Evolutionary conservation across 768 basidiomycete species (phyloP), one percentile per base, ranked within the genome.

Genomic region (Suillus spraguei): DNA sequence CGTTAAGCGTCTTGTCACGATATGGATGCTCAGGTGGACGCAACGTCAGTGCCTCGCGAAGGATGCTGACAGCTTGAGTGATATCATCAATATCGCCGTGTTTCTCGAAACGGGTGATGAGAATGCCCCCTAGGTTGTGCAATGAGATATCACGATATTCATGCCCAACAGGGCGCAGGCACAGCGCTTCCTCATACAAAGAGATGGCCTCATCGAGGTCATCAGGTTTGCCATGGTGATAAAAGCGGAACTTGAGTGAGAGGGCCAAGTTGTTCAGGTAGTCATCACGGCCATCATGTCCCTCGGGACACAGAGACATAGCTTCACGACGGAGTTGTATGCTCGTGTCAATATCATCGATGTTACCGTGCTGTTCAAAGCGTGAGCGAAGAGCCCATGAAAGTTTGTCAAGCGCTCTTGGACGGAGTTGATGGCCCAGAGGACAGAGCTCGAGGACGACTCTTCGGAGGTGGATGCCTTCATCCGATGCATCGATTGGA

Each of bases 191-290:
- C 22, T 46, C 44, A 5, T 11, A 5, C 10, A 22, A 22, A n/a
- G n/a, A 46, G 10, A 46, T 46, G 44, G 10, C 44, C n/a, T 46
- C n/a, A 5, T 46, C 44, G 10, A 46, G 44, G 44, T n/a, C n/a
- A 46, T n/a, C 5, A 11, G 5, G n/a, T n/a, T 46, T 46, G 11
- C 44, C 44, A 11, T 46, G 44, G 10, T 46, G n/a, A 3, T 11
- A 0, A 11, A 46, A n/a, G 44, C n/a, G n/a, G 4, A n/a, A 22
- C n/a, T 3, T 2, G 11, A 46, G 44, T n/a, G n/a, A n/a, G 0
- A 0, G 0, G 4, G 44, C 44, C n/a, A 46, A 46, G 11, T n/a
- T 46, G 44, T n/a, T n/a, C 10, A 46, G n/a, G 44, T 46, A 4
- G 44, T 1, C 4, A n/a, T 5, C n/a, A n/a, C 42, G 20, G 8